These are phyloP conservation scores for Guyanaporus albipodus DNA, from an alignment of 768 basidiomycete species.

Conservation along the genomic window DNA sequence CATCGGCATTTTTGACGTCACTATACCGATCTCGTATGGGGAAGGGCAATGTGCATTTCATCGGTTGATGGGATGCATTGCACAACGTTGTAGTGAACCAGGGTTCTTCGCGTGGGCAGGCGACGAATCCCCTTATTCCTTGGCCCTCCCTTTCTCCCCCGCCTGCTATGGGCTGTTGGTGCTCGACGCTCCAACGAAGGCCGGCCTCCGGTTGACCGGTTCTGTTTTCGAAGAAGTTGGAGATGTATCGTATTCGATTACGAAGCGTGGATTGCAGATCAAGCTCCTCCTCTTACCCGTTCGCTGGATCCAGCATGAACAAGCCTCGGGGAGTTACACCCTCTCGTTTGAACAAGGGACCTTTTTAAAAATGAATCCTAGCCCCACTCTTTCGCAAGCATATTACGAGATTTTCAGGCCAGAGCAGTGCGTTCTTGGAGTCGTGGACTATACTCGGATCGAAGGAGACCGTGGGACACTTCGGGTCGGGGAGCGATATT, in stretches of 20 bases:
- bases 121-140: slow-evolving; percentile 8
- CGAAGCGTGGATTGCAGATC: slow-evolving; percentile 11
- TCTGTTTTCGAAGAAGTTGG: slow-evolving; percentile 14
- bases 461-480: slow-evolving; percentile 7
- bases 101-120: slow-evolving; percentile 19
- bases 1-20: slow-evolving; percentile 15
- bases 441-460: slow-evolving; percentile 11
- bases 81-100: slow-evolving; percentile 7
- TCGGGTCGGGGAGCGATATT: slow-evolving; percentile 9
- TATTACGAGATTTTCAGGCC: slow-evolving; percentile 17
- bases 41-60: slow-evolving; percentile 15
- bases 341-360: slow-evolving; percentile 11
- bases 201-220: slow-evolving; percentile 9
- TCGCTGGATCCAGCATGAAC: slow-evolving; percentile 1
- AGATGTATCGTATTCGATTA: slow-evolving; percentile 15
- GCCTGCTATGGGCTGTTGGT: slow-evolving; percentile 4
- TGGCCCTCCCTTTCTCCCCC: slow-evolving; percentile 7
- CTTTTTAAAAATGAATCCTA: slow-evolving; percentile 7
- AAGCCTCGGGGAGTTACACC: slow-evolving; percentile 5
- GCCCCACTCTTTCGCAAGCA: slow-evolving; percentile 9
- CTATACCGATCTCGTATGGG: slow-evolving; percentile 14
- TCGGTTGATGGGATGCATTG: slow-evolving; percentile 6
- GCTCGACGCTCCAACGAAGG: neutral
- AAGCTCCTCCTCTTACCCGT: slow-evolving; percentile 11
- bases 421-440: slow-evolving; percentile 13